These are phyloP conservation scores for Fistulina hepatica DNA, from an alignment of 1,284 basidiomycete genomes.

Conservation along the genomic window DNA sequence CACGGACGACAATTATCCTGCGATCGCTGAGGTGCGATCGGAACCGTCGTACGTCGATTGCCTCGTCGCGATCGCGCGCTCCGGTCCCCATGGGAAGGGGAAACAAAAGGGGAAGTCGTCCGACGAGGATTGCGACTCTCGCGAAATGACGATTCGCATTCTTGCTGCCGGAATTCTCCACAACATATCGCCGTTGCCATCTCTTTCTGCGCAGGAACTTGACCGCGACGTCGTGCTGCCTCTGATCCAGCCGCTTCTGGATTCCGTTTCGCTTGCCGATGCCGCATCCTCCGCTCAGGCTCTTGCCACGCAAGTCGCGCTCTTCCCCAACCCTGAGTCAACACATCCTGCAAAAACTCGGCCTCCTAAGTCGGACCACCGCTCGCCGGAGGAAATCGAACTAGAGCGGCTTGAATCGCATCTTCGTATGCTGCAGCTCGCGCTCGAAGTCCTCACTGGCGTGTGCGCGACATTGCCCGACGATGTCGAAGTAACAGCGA, in stretches of 20 bases:
- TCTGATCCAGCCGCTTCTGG: conserved; percentile 56
- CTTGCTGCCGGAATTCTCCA: conserved; percentile 67
- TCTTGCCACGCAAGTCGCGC: conserved; percentile 43
- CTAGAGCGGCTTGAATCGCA: conserved; percentile 67
- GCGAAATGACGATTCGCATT: conserved; percentile 48
- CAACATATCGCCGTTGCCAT: conserved; percentile 63
- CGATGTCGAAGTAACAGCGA: conserved; percentile 16
- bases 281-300: conserved; percentile 41
- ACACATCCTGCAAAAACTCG: conserved; percentile 45
- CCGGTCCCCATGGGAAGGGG: conserved; percentile 27
- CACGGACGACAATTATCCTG: conserved; percentile 75
- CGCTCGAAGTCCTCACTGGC: conserved; percentile 78
- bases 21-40: conserved; percentile 49
- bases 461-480: conserved; percentile 84
- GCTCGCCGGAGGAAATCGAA: conserved; percentile 51
- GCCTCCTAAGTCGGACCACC: conserved; percentile 63
- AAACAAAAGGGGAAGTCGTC: too few species aligned
- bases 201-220: conserved; percentile 53
- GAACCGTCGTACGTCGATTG: conserved; percentile 58
- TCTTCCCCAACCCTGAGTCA: conserved; percentile 30
- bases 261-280: conserved; percentile 49
- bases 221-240: conserved; percentile 67
- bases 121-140: conserved; percentile 36
- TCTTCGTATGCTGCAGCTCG: conserved; percentile 65
- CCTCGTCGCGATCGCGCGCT: conserved; percentile 56